Conservation (phyloP, 495 filamentous ascomycete genomes). For the Xylaria longipes region DNA sequence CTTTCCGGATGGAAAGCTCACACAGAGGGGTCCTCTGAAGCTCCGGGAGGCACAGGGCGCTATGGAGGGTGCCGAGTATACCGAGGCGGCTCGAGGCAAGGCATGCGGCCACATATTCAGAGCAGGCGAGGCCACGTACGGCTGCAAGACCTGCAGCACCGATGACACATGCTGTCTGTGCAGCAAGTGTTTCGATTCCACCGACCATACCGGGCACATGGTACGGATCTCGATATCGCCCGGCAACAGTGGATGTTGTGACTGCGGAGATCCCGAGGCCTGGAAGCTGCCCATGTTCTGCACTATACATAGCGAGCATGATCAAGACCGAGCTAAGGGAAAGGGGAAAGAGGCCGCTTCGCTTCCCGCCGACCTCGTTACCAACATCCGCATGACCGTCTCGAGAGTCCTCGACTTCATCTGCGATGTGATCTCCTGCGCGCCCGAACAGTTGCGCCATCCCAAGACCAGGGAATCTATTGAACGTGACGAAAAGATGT, state of each 20-base stretch:
- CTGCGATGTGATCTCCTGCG: constrained; percentile 96
- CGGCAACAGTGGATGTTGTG: constrained; percentile 94
- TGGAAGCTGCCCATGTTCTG: constrained; percentile 89
- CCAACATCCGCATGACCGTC: constrained; percentile 82
- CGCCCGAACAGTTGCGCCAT: constrained; percentile 90
- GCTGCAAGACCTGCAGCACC: constrained; percentile 88
- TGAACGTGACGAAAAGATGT: constrained; percentile 77
- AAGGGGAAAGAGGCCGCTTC: constrained; percentile 65
- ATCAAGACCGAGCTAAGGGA: constrained; percentile 61
- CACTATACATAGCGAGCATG: constrained; percentile 82
- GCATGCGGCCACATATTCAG: constrained; percentile 98
- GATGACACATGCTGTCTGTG: constrained; percentile 89
- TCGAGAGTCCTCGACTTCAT: constrained; percentile 88
- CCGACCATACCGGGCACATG: constrained; percentile 92
- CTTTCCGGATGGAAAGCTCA: constrained; percentile 73
- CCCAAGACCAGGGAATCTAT: constrained; percentile 82
- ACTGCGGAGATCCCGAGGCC: constrained; percentile 94
- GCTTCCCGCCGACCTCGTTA: constrained; percentile 74
- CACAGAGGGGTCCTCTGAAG: constrained; percentile 69
- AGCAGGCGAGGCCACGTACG: constrained; percentile 87
- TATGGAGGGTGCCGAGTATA: constrained; percentile 92
- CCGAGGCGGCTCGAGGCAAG: constrained; percentile 87
- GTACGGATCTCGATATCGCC: constrained; percentile 84
- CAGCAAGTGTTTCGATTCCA: constrained; percentile 91
- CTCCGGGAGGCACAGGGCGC: constrained; percentile 88